Conservation (phyloP, 208 protist species). For the Jaenimonas drosophilae region DNA sequence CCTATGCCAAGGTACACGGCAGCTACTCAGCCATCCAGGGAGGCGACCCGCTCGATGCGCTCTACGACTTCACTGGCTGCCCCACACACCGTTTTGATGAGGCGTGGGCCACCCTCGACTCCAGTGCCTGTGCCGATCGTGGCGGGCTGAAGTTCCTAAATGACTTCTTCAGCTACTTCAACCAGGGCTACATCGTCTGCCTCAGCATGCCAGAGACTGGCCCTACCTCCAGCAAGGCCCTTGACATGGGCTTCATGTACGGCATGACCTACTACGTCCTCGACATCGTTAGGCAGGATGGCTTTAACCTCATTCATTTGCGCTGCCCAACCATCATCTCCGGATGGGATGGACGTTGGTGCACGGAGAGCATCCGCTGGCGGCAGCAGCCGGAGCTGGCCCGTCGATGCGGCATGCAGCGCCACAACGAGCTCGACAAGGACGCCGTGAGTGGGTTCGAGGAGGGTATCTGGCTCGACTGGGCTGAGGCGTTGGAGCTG, state of each 20-base stretch:
- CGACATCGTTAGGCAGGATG: constrained; percentile 13
- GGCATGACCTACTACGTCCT: constrained; percentile 39
- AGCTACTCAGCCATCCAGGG: constrained; percentile 55
- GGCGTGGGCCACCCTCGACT: constrained; percentile 26
- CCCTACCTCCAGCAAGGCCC: constrained; percentile 1
- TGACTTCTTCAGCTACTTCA: constrained; percentile 6
- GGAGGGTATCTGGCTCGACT: constrained; percentile 65
- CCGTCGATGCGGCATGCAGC: constrained; percentile 1
- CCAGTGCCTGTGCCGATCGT: background rate
- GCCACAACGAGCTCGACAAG: constrained; percentile 9
- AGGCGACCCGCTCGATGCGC: constrained; percentile 38
- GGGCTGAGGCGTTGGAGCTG: constrained; percentile 34
- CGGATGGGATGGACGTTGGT: constrained; percentile 20
- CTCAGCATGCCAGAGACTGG: constrained; percentile 31
- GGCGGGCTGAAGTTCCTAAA: constrained; percentile 8
- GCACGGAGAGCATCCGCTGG: constrained; percentile 10
- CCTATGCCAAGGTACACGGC: constrained; percentile 75
- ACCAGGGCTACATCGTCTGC: constrained; percentile 16
- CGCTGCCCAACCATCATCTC: constrained; percentile 21
- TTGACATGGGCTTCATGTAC: constrained; percentile 14
- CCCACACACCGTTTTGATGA: constrained; percentile 36
- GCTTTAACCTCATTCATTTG: constrained; percentile 27
- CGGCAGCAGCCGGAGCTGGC: background rate
- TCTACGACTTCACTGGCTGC: constrained; percentile 53
- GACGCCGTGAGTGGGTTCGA: no score